Evolutionary conservation across 1,139 yeast species (phyloP).

Genomic region (Arxiozyma bovina): DNA sequence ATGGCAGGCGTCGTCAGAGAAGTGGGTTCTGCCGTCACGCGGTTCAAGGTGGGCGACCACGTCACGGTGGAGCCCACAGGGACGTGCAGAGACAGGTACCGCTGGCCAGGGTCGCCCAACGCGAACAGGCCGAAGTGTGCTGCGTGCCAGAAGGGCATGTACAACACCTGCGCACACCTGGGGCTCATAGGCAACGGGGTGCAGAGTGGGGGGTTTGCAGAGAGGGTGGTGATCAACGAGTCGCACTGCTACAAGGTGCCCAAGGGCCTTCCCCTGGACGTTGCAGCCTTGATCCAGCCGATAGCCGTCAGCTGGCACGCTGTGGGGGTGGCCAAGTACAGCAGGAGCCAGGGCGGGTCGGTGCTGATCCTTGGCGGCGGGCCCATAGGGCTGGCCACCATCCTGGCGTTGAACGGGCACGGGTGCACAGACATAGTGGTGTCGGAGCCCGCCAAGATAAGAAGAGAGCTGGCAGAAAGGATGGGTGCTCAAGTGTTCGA

Average conservation of each 20-base stretch:
- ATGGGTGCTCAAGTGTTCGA: conserved; percentile 45
- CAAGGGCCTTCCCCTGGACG: conserved; percentile 40
- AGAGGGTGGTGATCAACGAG: conserved; percentile 42
- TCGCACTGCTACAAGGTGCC: conserved; percentile 42
- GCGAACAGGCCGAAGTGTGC: conserved; percentile 32
- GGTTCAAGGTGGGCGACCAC: conserved; percentile 35
- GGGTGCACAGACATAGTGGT: conserved; percentile 46
- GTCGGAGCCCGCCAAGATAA: conserved; percentile 50
- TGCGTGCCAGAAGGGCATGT: conserved; percentile 39
- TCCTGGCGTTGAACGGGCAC: conserved; percentile 49
- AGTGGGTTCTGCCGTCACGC: conserved; percentile 32
- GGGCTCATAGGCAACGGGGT: conserved; percentile 42
- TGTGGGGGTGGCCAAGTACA: conserved; percentile 37
- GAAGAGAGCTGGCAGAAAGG: conserved; percentile 45
- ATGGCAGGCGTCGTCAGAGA: conserved; percentile 37
- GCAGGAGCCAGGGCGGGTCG: conserved; percentile 35
- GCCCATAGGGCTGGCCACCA: conserved; percentile 52
- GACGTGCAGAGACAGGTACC: conserved; percentile 39
- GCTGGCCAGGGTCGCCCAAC: conserved; percentile 26
- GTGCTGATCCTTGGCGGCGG: conserved; percentile 55
- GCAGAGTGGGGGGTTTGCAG: conserved; percentile 44
- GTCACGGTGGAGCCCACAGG: conserved; percentile 50
- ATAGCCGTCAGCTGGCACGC: conserved; percentile 56
- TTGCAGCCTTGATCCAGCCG: conserved; percentile 51
- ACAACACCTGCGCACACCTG: conserved; percentile 41